phyloP scores from a whole-genome alignment of 2,329 filamentous ascomycete species.

The Endothia cerciana region DNA sequence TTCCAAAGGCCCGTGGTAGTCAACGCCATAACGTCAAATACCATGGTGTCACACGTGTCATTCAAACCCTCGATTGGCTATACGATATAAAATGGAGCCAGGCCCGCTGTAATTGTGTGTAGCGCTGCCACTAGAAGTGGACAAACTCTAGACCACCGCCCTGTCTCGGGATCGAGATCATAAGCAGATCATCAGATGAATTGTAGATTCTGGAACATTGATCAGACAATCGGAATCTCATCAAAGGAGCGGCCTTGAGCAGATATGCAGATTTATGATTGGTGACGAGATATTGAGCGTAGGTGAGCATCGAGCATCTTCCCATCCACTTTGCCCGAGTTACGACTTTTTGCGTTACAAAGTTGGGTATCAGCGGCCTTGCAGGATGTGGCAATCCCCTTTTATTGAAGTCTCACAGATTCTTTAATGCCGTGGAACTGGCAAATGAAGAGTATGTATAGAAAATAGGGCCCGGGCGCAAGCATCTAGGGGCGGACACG shows the following conservation, averaged over 20 bases:
- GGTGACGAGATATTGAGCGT: too few relatives aligned
- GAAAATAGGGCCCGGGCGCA: not conserved
- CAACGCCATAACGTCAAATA: not conserved
- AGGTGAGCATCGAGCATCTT: too few relatives aligned
- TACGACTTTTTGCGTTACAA: not conserved
- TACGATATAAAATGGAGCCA: not conserved
- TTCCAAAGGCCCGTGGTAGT: not conserved
- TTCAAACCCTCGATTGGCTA: not conserved
- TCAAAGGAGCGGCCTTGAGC: not conserved
- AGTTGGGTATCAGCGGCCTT: not conserved
- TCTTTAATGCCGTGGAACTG: not conserved
- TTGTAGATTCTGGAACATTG: not conserved
- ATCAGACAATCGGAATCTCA: not conserved
- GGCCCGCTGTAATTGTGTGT: not conserved
- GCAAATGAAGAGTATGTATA: not conserved
- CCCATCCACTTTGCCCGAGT: too few relatives aligned
- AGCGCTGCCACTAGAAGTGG: not conserved
- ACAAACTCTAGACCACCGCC: not conserved
- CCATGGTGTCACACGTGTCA: not conserved
- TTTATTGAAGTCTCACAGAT: too few relatives aligned
- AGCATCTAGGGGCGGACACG: not conserved
- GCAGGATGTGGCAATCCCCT: not conserved
- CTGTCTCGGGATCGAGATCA: not conserved
- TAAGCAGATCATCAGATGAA: not conserved
- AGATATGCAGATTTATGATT: not conserved